Base-by-base conservation (phyloP, 176 grass and related monocot genomes). In the Musa beccarii region DNA sequence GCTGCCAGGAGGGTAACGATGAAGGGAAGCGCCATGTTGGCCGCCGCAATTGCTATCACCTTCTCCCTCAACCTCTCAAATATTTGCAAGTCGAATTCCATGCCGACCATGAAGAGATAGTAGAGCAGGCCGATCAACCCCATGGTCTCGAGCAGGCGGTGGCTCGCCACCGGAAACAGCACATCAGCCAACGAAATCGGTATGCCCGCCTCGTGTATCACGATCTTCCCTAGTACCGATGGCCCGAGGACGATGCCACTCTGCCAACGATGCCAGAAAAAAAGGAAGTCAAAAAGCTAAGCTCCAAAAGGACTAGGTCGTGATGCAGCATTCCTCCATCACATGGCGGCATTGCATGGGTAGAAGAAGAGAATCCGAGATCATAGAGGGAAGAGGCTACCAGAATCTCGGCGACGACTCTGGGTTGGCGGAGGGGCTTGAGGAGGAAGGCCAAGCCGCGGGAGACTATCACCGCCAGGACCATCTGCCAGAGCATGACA, bases 261-360 rank as follows among this genome's bases (percentile, higher is more conserved):
- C 63, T 66, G 63, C 63, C 64, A 19, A 51, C 25, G 11, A 81
- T 63, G 14, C 69, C 55, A 49, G 69, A 75, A 43, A 81, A 69
- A 24, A 81, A 1, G 57, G 1, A n/a, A 8, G 5, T 62, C 20
- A 6, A 15, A 15, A n/a, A 62, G 57, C 57, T 0, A 19, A 17
- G 15, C 57, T 15, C 1, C 57, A 9, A 62, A 62, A 15, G 13
- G 17, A 15, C 15, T 6, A 62, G 13, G 2, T 62, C 57, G 20
- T 17, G 57, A 19, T 11, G 21, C 17, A 62, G 20, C 15, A 19
- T n/a, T 62, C 15, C 15, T 62, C 8, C 11, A 57, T 17, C 11
- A 57, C 16, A 62, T 17, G 20, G 17, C 6, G 6, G 13, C 57
- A 62, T 62, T 59, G 55, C 55, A 59, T 59, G 15, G 55, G 17